phyloP scores from a whole-genome alignment of 345 rosid species.

The Populus ilicifolia region DNA sequence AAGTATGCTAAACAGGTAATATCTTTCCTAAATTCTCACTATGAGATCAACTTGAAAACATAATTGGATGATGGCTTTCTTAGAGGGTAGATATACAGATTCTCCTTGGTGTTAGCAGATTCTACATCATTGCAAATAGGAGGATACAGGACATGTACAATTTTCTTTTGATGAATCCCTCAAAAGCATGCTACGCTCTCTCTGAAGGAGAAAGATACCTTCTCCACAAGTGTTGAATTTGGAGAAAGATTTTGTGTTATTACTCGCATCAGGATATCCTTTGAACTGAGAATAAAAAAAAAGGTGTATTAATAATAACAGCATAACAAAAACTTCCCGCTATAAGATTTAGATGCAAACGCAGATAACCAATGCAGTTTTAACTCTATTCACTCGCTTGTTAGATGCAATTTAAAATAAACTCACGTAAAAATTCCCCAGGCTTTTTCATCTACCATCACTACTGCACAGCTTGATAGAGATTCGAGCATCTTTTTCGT shows the following conservation, averaged over 20 bases:
- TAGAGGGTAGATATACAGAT: background rate
- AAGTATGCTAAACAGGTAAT: background rate
- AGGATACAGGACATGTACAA: background rate
- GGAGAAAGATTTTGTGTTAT: constrained; percentile 76
- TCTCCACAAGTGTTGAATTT: constrained; percentile 68
- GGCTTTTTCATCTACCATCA: constrained; percentile 69
- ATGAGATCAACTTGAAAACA: background rate
- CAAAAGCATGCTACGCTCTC: background rate
- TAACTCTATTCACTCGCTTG: constrained; percentile 1
- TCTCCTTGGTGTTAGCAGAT: background rate
- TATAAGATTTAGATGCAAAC: background rate
- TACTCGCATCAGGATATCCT: constrained; percentile 97
- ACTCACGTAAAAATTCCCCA: constrained; percentile 90
- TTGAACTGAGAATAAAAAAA: constrained; percentile 53
- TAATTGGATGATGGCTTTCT: background rate
- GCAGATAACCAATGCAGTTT: background rate
- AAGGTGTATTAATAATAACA: background rate
- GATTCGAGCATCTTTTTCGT: constrained; percentile 86
- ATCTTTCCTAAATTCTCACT: background rate
- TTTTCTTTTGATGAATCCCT: background rate
- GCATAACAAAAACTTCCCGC: constrained; percentile 5
- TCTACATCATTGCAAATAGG: background rate
- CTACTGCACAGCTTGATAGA: constrained; percentile 67
- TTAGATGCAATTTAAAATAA: constrained; percentile 1
- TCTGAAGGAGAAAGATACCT: constrained; percentile 43